Evolutionary conservation across 768 basidiomycete species (phyloP), one percentile per base, ranked within the genome.

Genomic region (Hemileccinum rubropunctum): DNA sequence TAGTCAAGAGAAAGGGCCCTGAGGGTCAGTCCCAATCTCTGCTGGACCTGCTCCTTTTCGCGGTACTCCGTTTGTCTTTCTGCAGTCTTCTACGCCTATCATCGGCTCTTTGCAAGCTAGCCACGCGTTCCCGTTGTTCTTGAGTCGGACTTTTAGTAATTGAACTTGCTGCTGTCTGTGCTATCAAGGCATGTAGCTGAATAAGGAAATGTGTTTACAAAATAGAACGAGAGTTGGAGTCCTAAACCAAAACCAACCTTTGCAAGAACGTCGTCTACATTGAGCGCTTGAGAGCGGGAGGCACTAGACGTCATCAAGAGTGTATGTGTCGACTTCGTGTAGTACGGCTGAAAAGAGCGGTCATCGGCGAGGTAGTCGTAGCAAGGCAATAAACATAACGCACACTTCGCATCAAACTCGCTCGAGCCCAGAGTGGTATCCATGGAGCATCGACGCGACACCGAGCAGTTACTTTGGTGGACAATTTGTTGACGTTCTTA

Each of bases 401-500:
- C 62, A 86, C 83, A 54, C 77, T 73, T 58, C 57, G 62, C 56
- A 70, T 72, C 18, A 90, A 55, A 27, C 61, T 63, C 7, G 75
- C 68, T 28, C 63, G 68, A 4, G 84, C 80, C 89, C 88, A 91
- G 2, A 54, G 45, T 7, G 89, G 88, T 43, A 91, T 83, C 88
- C 88, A 90, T 1, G 67, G 46, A 1, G 76, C 71, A 45, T 82
- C 70, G 9, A 88, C 43, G 6, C 74, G 65, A 58, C 85, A 88
- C 36, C 84, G 75, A 14, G 86, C 57, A 0, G 81, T 84, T 0
- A 80, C 86, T 63, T 91, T 91, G 13, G 90, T 91, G 51, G 88
- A 91, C n/a, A 91, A 79, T 70, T 91, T 92, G 62, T 92, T 92
- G 34, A 92, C 90, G 56, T 92, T 89, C 88, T 91, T 57, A n/a